phyloP scores from a whole-genome alignment of 441 rosid species.

The Flueggea neowawraea region DNA sequence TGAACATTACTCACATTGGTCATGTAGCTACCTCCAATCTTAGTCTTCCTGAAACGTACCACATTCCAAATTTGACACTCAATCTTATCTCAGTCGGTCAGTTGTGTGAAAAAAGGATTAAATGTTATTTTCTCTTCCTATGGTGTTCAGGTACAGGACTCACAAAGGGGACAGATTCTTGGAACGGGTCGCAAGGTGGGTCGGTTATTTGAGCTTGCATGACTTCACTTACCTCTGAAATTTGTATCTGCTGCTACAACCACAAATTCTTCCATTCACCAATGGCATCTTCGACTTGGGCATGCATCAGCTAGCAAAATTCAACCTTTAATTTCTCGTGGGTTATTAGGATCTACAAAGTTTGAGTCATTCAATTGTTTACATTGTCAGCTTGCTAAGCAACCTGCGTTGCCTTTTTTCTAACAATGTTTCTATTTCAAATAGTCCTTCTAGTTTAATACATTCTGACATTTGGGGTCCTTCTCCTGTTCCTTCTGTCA shows the following conservation, averaged over 20 bases:
- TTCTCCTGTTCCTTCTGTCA: background rate
- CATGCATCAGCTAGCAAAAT: background rate
- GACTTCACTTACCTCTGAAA: background rate
- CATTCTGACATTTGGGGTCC: background rate
- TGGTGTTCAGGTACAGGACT: conserved; percentile 7
- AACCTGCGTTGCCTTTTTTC: background rate
- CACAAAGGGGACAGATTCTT: conserved; percentile 6
- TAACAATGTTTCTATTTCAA: no score
- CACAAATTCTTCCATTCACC: background rate
- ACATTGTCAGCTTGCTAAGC: background rate
- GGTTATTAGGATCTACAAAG: background rate
- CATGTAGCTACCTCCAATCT: background rate
- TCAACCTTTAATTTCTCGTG: background rate
- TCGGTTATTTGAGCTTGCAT: conserved; percentile 8
- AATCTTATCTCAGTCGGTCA: conserved; percentile 9
- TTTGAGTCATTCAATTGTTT: background rate
- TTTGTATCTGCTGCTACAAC: background rate
- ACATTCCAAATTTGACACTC: background rate
- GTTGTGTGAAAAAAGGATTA: conserved; percentile 6
- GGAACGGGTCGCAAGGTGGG: background rate
- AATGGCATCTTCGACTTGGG: background rate
- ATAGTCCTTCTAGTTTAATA: no score
- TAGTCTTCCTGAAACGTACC: background rate
- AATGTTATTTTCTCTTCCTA: background rate
- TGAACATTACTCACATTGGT: background rate